A percentile compares a stretch with the other conserved stretches of the same genome.
Evolutionary conservation across 2,329 filamentous ascomycete genomes (phyloP).

Genomic region (Alternaria incomplexa): DNA sequence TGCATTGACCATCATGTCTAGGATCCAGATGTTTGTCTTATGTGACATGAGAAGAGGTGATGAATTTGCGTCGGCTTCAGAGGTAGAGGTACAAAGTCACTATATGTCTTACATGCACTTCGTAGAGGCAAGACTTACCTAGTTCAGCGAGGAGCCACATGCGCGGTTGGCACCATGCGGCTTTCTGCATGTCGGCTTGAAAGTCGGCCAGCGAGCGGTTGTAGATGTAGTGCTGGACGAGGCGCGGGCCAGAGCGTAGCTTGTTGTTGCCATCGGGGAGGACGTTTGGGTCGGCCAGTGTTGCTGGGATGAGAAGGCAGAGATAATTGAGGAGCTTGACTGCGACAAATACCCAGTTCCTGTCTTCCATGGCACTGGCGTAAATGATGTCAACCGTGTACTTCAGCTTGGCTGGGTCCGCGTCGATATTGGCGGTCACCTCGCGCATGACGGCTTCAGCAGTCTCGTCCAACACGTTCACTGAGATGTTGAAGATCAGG

Average conservation of each 20-base stretch:
- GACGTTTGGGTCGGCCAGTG: background rate
- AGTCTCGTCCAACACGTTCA: background rate
- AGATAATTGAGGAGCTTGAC: background rate
- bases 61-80: background rate
- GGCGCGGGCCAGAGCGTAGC: background rate
- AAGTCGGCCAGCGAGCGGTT: background rate
- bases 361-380: background rate
- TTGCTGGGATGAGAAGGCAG: background rate
- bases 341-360: background rate
- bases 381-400: background rate
- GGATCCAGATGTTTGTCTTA: background rate
- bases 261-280: no score
- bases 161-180: background rate
- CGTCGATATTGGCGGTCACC: background rate
- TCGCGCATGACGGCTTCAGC: background rate
- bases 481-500: background rate
- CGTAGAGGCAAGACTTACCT: background rate
- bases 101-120: background rate
- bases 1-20: background rate
- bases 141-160: background rate
- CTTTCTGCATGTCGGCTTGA: background rate
- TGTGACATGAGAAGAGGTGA: background rate
- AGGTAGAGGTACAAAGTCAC: background rate
- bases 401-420: background rate
- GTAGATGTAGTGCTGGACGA: background rate